phyloP scores from a whole-genome alignment of 495 filamentous ascomycete genomes.

The Neurospora sp. region DNA sequence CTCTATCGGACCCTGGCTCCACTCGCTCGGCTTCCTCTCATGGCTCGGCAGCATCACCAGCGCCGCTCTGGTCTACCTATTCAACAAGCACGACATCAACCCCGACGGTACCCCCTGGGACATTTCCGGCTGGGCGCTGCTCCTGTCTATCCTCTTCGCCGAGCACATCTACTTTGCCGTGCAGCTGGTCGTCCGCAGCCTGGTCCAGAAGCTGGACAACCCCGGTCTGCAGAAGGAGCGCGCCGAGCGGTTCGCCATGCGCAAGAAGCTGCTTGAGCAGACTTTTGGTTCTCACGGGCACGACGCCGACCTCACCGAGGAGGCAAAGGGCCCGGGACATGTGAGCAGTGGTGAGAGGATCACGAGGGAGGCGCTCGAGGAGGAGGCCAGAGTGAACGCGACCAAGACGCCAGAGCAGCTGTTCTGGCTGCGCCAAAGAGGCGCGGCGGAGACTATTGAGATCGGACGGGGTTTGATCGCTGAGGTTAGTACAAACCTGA shows the following conservation, averaged over 20 bases:
- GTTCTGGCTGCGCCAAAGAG: constrained; percentile 34
- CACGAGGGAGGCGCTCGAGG: constrained; percentile 39
- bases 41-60: constrained; percentile 87
- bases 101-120: constrained; percentile 46
- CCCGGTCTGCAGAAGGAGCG: constrained; percentile 76
- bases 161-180: constrained; percentile 78
- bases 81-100: constrained; percentile 51
- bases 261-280: constrained; percentile 62
- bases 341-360: constrained; percentile 37
- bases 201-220: constrained; percentile 70
- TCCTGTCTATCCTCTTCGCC: constrained; percentile 74
- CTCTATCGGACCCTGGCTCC: constrained; percentile 91
- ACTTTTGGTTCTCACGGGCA: constrained; percentile 19
- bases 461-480: constrained; percentile 23
- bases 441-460: constrained; percentile 28
- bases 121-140: constrained; percentile 70
- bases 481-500: constrained; percentile 3
- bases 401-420: constrained; percentile 44
- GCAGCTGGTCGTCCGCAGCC: constrained; percentile 56
- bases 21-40: constrained; percentile 73
- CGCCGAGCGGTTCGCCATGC: constrained; percentile 59
- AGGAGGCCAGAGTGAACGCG: constrained; percentile 56
- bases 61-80: constrained; percentile 79
- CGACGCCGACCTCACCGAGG: constrained; percentile 16
- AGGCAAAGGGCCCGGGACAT: constrained; percentile 13